These are phyloP conservation scores for Pelargonium fulgidum DNA, from an alignment of 441 rosid genomes.

Conservation along the genomic window DNA sequence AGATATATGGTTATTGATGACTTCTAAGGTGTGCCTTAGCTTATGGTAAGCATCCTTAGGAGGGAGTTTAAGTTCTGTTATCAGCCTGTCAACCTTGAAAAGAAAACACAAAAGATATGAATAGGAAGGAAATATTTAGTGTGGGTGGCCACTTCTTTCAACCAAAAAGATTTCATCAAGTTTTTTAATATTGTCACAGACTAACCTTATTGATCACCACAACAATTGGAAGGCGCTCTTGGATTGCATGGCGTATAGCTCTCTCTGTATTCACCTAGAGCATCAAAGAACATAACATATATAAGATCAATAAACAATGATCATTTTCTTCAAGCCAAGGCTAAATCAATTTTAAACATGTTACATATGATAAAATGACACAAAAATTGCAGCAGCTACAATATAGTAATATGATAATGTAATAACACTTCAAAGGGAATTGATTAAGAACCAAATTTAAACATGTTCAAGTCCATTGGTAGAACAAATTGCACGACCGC, in stretches of 20 bases:
- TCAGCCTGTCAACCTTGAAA: slow-evolving; percentile 82
- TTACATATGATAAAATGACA: too few relatives aligned
- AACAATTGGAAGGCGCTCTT: slow-evolving; percentile 81
- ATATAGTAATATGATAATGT: slow-evolving; percentile 1
- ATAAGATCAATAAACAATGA: slow-evolving; percentile 8
- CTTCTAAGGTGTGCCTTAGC: slow-evolving; percentile 89
- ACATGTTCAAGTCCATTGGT: background rate
- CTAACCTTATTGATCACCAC: slow-evolving; percentile 87
- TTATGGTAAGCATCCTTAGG: slow-evolving; percentile 96
- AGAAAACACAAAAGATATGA: slow-evolving; percentile 16
- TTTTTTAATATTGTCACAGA: background rate
- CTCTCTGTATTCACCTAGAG: slow-evolving; percentile 91
- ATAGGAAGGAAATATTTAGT: background rate
- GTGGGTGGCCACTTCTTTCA: background rate
- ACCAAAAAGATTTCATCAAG: background rate
- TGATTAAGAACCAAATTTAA: background rate
- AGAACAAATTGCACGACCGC: background rate
- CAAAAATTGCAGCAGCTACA: slow-evolving; percentile 2
- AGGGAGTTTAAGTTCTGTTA: slow-evolving; percentile 89
- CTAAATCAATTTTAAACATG: slow-evolving; percentile 7
- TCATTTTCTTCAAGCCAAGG: background rate
- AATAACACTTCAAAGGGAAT: slow-evolving; percentile 14
- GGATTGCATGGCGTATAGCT: slow-evolving; percentile 94
- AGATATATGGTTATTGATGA: slow-evolving; percentile 84
- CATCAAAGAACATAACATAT: slow-evolving; percentile 13